Percentiles rank a stretch among this genome's conserved stretches.
phyloP scores from a whole-genome alignment of 192 early-diverging fungal species.

The Obelidium mucronatum region DNA sequence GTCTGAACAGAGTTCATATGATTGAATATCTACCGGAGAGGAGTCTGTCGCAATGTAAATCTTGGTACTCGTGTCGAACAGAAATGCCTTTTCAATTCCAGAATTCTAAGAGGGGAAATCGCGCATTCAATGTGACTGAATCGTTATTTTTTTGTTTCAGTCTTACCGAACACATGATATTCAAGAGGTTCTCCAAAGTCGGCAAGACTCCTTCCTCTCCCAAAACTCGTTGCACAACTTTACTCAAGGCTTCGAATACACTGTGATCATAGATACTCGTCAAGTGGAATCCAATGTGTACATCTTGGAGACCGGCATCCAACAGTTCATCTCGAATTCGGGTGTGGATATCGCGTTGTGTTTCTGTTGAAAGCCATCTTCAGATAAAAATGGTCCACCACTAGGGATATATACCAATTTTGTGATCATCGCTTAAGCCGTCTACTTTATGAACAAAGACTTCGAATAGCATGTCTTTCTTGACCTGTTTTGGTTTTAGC shows the following conservation, averaged over 20 bases:
- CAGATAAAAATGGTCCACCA: background rate
- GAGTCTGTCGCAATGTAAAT: slow-evolving; percentile 95
- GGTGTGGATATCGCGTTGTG: slow-evolving; percentile 93
- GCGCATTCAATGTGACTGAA: background rate
- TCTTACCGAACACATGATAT: slow-evolving; percentile 91
- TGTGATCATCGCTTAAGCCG: slow-evolving; percentile 93
- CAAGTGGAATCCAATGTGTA: slow-evolving; percentile 83
- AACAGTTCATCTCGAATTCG: slow-evolving; percentile 86
- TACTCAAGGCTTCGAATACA: slow-evolving; percentile 93
- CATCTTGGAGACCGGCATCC: slow-evolving; percentile 76
- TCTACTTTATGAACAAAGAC: slow-evolving; percentile 98
- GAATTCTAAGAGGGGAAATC: slow-evolving; percentile 87
- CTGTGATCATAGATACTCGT: slow-evolving; percentile 92
- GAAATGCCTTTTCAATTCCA: slow-evolving; percentile 94
- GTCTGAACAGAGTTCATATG: slow-evolving; percentile 92
- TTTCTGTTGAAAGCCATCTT: slow-evolving; percentile 72
- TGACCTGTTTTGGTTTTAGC: slow-evolving; percentile 51
- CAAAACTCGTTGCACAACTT: slow-evolving; percentile 92
- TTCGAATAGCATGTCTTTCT: slow-evolving; percentile 87
- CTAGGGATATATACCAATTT: slow-evolving; percentile 69
- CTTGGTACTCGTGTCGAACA: slow-evolving; percentile 89
- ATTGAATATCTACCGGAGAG: slow-evolving; percentile 79
- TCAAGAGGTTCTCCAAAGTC: slow-evolving; percentile 84
- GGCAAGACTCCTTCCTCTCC: slow-evolving; percentile 66
- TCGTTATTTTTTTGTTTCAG: background rate